Conservation (phyloP, 2,329 filamentous ascomycete genomes). For the Thielaviopsis euricoi region DNA sequence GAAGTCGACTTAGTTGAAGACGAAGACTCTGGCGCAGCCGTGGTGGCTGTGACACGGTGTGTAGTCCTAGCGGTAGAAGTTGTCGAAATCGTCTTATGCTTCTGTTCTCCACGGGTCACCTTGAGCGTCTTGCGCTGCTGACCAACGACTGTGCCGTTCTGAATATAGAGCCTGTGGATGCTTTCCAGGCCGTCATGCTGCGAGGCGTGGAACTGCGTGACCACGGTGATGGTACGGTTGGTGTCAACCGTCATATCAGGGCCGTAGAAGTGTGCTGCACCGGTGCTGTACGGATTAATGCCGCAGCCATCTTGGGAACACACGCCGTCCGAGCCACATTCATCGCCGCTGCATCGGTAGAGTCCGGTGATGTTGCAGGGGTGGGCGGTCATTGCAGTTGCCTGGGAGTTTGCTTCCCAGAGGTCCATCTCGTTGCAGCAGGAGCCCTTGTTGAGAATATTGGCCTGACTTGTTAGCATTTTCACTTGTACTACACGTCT, state of each 20-base stretch:
- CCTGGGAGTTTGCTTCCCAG: conserved; percentile 34
- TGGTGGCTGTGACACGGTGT: no score
- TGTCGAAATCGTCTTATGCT: conserved; percentile 12
- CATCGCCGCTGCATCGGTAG: conserved; percentile 26
- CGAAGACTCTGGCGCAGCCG: no score
- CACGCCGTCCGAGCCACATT: conserved; percentile 22
- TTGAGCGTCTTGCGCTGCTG: conserved; percentile 17
- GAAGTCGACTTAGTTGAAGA: no score
- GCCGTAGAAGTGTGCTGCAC: conserved; percentile 20
- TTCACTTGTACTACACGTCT: background rate
- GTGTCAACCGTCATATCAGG: conserved; percentile 21
- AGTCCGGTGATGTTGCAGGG: conserved; percentile 28
- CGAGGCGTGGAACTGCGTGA: conserved; percentile 31
- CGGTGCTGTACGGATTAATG: conserved; percentile 25
- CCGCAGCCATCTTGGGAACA: conserved; percentile 29
- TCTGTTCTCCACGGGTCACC: conserved; percentile 15
- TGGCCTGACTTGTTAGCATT: conserved; percentile 14
- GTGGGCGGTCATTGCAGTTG: conserved; percentile 31
- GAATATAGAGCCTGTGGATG: conserved; percentile 33
- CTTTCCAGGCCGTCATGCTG: conserved; percentile 22
- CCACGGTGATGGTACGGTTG: conserved; percentile 25
- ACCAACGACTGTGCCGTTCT: conserved; percentile 30
- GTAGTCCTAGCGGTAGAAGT: no score
- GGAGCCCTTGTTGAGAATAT: conserved; percentile 20
- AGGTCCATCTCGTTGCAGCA: conserved; percentile 41